Percentiles rank a stretch among this genome's conserved stretches.
Evolutionary conservation across 306 rosid species (phyloP).

Genomic region (Mimosa bimucronata): DNA sequence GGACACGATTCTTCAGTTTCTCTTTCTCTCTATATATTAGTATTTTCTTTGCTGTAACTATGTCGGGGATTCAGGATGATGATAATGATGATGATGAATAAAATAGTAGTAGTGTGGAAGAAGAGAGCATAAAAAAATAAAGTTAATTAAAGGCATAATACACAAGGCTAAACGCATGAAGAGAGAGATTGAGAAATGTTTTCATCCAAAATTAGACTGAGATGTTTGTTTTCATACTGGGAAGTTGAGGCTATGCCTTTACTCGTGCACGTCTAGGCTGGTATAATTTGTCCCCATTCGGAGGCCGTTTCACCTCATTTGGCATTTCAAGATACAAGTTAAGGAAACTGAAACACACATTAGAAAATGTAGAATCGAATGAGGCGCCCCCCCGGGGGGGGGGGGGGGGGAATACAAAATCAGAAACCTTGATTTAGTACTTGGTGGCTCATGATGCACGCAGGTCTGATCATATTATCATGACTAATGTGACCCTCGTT

Average conservation of each 20-base stretch:
- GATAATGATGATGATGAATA: too few relatives aligned
- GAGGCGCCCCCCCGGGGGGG: too few relatives aligned
- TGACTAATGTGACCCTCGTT: conserved; percentile 56
- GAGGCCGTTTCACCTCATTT: conserved; percentile 31
- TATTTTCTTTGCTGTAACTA: conserved; percentile 31
- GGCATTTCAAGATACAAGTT: neutral
- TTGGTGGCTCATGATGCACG: conserved; percentile 40
- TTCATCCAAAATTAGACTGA: neutral
- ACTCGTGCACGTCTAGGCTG: neutral
- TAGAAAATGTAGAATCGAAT: conserved; percentile 23
- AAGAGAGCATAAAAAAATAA: conserved; percentile 1
- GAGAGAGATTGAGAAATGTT: neutral
- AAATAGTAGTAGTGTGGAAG: conserved; percentile 20
- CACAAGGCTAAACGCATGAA: neutral
- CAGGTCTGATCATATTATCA: conserved; percentile 72
- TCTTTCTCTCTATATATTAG: too few relatives aligned
- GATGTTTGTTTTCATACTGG: conserved; percentile 1
- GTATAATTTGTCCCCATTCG: neutral
- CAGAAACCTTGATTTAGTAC: conserved; percentile 21
- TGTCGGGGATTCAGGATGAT: conserved; percentile 20
- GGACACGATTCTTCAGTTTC: conserved; percentile 34
- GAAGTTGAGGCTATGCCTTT: neutral
- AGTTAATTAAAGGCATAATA: conserved; percentile 6
- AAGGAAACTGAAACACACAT: neutral
- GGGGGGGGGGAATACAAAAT: neutral